Base-by-base conservation (phyloP, 2,329 filamentous ascomycete species). In the Alternaria metachromatica region DNA sequence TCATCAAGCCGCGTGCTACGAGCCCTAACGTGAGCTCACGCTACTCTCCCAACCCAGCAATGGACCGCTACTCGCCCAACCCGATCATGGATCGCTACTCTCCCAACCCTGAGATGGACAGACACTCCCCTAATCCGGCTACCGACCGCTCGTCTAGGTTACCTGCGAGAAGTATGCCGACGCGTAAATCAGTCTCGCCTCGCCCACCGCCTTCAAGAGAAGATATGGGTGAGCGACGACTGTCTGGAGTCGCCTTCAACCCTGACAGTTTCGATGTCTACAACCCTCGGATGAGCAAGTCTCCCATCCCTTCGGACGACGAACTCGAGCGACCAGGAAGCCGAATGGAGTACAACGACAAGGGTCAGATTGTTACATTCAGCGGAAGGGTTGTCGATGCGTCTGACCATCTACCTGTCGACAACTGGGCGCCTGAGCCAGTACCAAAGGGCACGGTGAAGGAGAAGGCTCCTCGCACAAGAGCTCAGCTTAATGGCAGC, bases 331-430 rank as follows among this genome's bases (percentile, higher is more conserved):
- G 73, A 2, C 74, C 74, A 3, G 70, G 73, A 2, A 77, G 73
- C 53, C 71, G 72, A 55, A 82, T 85, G 67, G 87, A 79, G 45
- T 70, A 76, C 65, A 79, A 89, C 57, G 81, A 84, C 1, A 85
- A 87, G 55, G 89, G 88, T 9, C 92, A 92, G 73, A 93, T 94
- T 64, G 89, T 94, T 57, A 91, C 88, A 1, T 86, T 91, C 66
- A 91, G 93, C 74, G 92, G 92, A 7, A 86, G 90, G 59, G 90
- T 93, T 72, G 87, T 95, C 59, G 92, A 95, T 73, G 92, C 92
- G 1, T 93, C 91, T 0, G 92, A 95, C 77, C 92, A 94, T 74
- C 84, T 94, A 13, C 92, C 92, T 0, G 87, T 93, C 76, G 89
- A 92, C 59, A 88, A 88, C 2, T 94, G 91, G 91, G 91, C 91